Percentiles rank a stretch among this genome's conserved stretches.
Evolutionary conservation across 208 protist genomes (phyloP).

Genomic region (Leishmania tropica): DNA sequence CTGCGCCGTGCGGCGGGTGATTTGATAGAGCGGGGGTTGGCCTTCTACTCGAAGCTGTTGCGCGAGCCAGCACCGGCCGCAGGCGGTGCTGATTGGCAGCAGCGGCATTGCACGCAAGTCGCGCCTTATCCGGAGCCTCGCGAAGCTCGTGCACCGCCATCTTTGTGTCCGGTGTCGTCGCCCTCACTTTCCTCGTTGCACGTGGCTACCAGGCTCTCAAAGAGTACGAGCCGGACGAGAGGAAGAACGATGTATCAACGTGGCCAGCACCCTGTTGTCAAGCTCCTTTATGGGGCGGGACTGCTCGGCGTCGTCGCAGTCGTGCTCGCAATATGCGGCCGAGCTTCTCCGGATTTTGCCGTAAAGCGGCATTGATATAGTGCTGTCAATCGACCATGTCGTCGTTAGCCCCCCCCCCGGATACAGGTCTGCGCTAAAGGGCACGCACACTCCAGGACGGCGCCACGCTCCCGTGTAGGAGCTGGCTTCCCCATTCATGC

Average conservation of each 20-base stretch:
- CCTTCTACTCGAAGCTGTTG: constrained; percentile 81
- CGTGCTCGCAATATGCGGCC: constrained; percentile 64
- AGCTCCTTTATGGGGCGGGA: constrained; percentile 1
- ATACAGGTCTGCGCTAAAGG: not conserved
- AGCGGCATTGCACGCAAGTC: constrained; percentile 62
- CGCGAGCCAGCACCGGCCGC: constrained; percentile 56
- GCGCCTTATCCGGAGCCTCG: constrained; percentile 62
- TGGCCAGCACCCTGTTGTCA: constrained; percentile 7
- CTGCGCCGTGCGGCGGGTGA: constrained; percentile 74
- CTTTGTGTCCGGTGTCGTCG: constrained; percentile 60
- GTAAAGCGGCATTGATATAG: constrained; percentile 93
- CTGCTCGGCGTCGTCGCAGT: constrained; percentile 6
- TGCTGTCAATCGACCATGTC: constrained; percentile 97
- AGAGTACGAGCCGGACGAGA: constrained; percentile 33
- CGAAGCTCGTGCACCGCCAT: constrained; percentile 75
- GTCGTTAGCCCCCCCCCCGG: constrained; percentile 31
- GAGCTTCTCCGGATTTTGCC: constrained; percentile 93
- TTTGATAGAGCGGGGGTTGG: constrained; percentile 76
- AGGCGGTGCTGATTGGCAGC: constrained; percentile 65
- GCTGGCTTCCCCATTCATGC: constrained; percentile 44
- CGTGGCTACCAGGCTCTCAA: constrained; percentile 45
- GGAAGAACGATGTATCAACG: constrained; percentile 25
- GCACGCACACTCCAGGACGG: constrained; percentile 17
- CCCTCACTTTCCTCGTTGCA: constrained; percentile 70
- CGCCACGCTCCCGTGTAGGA: constrained; percentile 31